Base-by-base conservation (phyloP, 1,139 yeast genomes). In the Geotrichum carabidarum region DNA sequence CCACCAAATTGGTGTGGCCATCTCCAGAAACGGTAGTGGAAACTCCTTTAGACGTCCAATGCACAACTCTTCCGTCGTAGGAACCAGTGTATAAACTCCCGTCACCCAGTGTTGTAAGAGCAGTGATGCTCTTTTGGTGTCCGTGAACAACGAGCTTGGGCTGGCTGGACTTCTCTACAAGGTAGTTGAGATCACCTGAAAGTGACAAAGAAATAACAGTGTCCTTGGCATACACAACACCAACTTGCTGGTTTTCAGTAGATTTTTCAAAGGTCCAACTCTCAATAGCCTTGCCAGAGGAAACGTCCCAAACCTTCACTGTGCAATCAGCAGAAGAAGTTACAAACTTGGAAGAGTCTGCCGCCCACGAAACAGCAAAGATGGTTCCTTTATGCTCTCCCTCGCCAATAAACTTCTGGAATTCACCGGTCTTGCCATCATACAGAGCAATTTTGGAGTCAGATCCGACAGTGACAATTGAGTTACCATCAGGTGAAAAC, bases 351-450 rank as follows among this genome's bases (percentile, higher is more conserved):
- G 69, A 62, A 4, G 78, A 69, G n/a, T 80, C 79, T 30, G 74
- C 72, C 44, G 80, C 74, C 93, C 96, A 90, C 31, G 84, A 77
- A 7, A 90, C 74, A 0, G 87, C 84, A 67, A 83, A 87, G 18
- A 91, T 80, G 45, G 96, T 94, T 45, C 95, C 96, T 7, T 80
- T 79, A 63, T 88, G 94, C 60, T 71, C 67, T 8, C 60, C 60
- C 47, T 72, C 73, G 47, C 77, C 81, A 18, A 65, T 53, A 62
- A 78, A 78, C 54, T 76, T 75, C 37, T 82, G 57, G 62, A 78
- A 80, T 53, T 86, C 96, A 43, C 98, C 98, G 9, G 89, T 80
- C 64, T 84, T 84, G 37, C 97, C 98, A 61, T 93, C 95, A 68
- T 88, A 93, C 12, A 91, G 69, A 42, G 80, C 86, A 57, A 89